Evolutionary conservation across 495 filamentous ascomycete genomes (phyloP).

Genomic region (Geoglossum glabrum): DNA sequence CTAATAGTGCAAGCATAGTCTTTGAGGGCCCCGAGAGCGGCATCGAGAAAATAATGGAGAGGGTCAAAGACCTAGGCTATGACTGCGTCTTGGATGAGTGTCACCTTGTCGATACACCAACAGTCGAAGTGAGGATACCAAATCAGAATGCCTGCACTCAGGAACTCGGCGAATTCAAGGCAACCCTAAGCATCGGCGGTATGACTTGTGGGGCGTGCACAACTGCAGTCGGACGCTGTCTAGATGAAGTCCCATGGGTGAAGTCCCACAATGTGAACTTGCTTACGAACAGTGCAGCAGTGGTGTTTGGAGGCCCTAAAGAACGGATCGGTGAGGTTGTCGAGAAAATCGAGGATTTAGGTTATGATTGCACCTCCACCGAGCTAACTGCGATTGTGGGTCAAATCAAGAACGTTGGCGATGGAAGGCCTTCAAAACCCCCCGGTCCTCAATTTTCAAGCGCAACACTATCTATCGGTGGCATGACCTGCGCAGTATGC

Average conservation of each 20-base stretch:
- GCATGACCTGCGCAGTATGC: constrained; percentile 50
- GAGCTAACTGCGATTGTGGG: not conserved
- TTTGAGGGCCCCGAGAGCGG: constrained; percentile 23
- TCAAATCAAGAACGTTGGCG: not conserved
- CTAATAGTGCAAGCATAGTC: constrained; percentile 31
- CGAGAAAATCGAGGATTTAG: not conserved
- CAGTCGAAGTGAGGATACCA: constrained; percentile 5
- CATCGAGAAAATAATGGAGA: constrained; percentile 22
- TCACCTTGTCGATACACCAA: not conserved
- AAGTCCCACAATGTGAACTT: constrained; percentile 45
- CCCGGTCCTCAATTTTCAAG: not conserved
- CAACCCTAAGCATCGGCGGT: constrained; percentile 50
- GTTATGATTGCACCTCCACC: not conserved
- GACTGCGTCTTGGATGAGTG: constrained; percentile 23
- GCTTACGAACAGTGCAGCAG: constrained; percentile 41
- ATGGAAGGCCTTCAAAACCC: not conserved
- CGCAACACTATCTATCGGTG: constrained; percentile 26
- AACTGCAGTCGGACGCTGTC: constrained; percentile 37
- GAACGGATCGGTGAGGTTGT: not conserved
- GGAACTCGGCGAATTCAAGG: constrained; percentile 11
- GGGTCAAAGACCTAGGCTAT: constrained; percentile 36
- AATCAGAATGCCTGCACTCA: not conserved
- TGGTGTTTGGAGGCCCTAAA: not conserved
- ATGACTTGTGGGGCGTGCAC: constrained; percentile 75
- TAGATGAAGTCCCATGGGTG: constrained; percentile 44